These are phyloP conservation scores for Acanthamoeba lenticulata DNA, from an alignment of 208 protist genomes.

Conservation along the genomic window DNA sequence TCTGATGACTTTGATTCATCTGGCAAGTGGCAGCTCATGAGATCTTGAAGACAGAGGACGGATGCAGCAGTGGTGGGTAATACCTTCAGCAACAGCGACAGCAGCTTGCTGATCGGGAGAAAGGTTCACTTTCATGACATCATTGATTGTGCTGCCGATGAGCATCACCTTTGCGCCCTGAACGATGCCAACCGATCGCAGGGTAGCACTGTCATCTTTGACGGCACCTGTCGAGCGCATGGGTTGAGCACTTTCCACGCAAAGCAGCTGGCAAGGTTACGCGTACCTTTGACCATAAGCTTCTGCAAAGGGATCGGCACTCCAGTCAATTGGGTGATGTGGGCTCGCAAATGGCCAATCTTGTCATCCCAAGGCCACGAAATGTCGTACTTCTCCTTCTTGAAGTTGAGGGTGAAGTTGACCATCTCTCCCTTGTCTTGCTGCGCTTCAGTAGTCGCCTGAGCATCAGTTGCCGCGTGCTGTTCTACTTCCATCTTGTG, in stretches of 20 bases:
- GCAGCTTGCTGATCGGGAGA: constrained; percentile 16
- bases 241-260: background rate
- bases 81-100: background rate
- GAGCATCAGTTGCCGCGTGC: background rate
- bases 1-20: constrained; percentile 6
- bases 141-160: constrained; percentile 64
- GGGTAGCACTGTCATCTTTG: constrained; percentile 52
- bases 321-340: constrained; percentile 48
- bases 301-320: constrained; percentile 64
- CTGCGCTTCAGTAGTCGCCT: background rate
- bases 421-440: background rate
- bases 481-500: constrained; percentile 19
- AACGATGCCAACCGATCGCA: constrained; percentile 56
- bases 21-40: background rate
- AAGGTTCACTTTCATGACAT: constrained; percentile 61
- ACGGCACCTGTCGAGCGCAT: constrained; percentile 14
- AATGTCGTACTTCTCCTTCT: constrained; percentile 67
- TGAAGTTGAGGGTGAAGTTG: constrained; percentile 59
- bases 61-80: background rate
- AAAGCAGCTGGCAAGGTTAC: background rate
- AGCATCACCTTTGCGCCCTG: constrained; percentile 70
- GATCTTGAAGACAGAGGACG: background rate
- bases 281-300: constrained; percentile 68
- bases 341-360: constrained; percentile 37
- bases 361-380: constrained; percentile 40